Base-by-base conservation (phyloP, 225 moss, liverwort and hornwort genomes). In the Antitrichia curtipendula region DNA sequence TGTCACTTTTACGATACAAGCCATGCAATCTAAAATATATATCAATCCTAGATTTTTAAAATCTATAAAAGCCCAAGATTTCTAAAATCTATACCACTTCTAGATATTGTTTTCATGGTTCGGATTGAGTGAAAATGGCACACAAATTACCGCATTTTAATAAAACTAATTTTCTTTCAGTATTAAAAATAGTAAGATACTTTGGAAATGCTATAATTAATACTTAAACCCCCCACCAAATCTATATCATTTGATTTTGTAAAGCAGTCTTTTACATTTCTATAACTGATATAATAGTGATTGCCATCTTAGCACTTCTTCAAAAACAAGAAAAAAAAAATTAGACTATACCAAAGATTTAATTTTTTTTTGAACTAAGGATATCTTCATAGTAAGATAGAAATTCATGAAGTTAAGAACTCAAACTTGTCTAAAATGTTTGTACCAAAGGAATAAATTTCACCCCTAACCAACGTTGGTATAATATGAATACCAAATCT, bases 181-280 rank as follows among this genome's bases (percentile, higher is more conserved):
- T 22, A 2, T 52, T 7, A 22, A 34, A 34, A 5, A 34, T 34
- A 12, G 0, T 31, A 52, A 8, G 0, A 8, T 7, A 22, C 1
- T 34, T 8, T 50, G 0, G 10, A 3, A 74, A 12, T 50, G n/a
- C n/a, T n/a, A n/a, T n/a, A n/a, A n/a, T 32, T 20, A 13, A 32
- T 5, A 21, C 8, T 34, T 9, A 3, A 13, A 19, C 4, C 1
- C 1, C 2, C 1, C 2, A 3, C n/a, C 2, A 4, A 50, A 50
- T 50, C 21, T 13, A 52, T 8, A 34, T 2, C 8, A 20, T 75
- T 75, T 34, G 7, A 52, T 50, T 34, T 2, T 34, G 4, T 8
- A 50, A 5, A 50, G 2, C 12, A n/a, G n/a, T n/a, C n/a, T n/a
- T n/a, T n/a, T n/a, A n/a, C 32, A 21, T 34, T n/a, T n/a, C 2